phyloP scores from a whole-genome alignment of 352 stramenopile genomes.

The Globisporangium uncinulatum region DNA sequence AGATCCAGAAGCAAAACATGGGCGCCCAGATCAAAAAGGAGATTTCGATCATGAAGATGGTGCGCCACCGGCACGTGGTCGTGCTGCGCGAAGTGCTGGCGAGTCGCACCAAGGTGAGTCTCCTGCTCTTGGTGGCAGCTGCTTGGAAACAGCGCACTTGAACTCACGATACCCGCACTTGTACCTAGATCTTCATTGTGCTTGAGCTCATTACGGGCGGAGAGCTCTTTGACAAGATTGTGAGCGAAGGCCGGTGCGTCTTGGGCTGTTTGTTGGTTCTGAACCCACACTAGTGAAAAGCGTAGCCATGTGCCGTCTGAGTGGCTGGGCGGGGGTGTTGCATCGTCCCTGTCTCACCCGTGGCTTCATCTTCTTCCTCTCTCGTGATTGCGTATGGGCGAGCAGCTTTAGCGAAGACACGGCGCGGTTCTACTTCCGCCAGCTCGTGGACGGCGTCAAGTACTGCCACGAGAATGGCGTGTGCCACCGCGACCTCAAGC shows the following conservation, averaged over 20 bases:
- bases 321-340: not conserved
- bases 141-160: no score
- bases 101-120: conserved; percentile 91
- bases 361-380: conserved; percentile 6
- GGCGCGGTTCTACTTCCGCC: conserved; percentile 97
- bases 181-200: conserved; percentile 95
- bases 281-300: not conserved
- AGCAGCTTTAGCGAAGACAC: conserved; percentile 93
- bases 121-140: no score
- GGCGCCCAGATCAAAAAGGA: conserved; percentile 97
- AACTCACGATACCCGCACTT: not conserved
- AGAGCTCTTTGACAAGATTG: conserved; percentile 96
- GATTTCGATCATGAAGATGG: conserved; percentile 99
- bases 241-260: conserved; percentile 85
- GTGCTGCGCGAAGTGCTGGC: conserved; percentile 88
- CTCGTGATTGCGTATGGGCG: conserved; percentile 1
- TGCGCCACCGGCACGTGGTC: conserved; percentile 86
- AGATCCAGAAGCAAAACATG: conserved; percentile 99
- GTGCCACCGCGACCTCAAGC: conserved; percentile 96
- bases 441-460: conserved; percentile 95
- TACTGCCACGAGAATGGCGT: conserved; percentile 98
- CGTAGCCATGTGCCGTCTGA: not conserved
- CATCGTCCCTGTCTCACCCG: conserved; percentile 4
- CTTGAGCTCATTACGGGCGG: conserved; percentile 89
- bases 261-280: no score